These are phyloP conservation scores for Boeremia lycopersici DNA, from an alignment of 2,329 filamentous ascomycete genomes.

Conservation along the genomic window DNA sequence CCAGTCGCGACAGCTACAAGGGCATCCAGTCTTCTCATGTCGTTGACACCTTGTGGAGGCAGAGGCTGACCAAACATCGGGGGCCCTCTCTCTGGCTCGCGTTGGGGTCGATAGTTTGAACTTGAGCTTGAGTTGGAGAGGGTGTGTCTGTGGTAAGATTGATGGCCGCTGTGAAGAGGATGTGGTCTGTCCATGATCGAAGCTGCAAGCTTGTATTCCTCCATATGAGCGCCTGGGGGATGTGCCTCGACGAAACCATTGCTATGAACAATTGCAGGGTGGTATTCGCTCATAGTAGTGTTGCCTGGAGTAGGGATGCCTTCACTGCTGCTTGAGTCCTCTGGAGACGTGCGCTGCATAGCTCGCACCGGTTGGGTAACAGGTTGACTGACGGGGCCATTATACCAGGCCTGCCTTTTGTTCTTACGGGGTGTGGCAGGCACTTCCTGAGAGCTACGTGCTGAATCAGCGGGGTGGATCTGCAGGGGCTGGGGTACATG, in stretches of 20 bases:
- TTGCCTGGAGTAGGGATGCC: conserved; percentile 60
- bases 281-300: conserved; percentile 56
- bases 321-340: conserved; percentile 62
- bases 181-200: conserved; percentile 48
- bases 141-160: conserved; percentile 38
- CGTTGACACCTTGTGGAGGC: conserved; percentile 48
- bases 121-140: conserved; percentile 29
- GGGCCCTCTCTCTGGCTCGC: conserved; percentile 38
- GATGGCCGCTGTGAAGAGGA: conserved; percentile 38
- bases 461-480: conserved; percentile 40
- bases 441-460: conserved; percentile 46
- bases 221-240: conserved; percentile 46
- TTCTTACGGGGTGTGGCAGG: conserved; percentile 62
- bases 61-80: conserved; percentile 40
- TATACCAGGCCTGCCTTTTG: conserved; percentile 76
- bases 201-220: conserved; percentile 48
- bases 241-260: conserved; percentile 55
- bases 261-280: conserved; percentile 59
- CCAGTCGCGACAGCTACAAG: conserved; percentile 70
- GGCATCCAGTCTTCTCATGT: conserved; percentile 65
- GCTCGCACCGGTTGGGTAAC: conserved; percentile 27
- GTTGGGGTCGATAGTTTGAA: conserved; percentile 38
- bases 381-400: conserved; percentile 54
- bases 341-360: conserved; percentile 59
- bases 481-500: conserved; percentile 35